Evolutionary conservation across 345 rosid species (phyloP), one percentile per base, ranked within the genome.

Genomic region (Murraya paniculata): DNA sequence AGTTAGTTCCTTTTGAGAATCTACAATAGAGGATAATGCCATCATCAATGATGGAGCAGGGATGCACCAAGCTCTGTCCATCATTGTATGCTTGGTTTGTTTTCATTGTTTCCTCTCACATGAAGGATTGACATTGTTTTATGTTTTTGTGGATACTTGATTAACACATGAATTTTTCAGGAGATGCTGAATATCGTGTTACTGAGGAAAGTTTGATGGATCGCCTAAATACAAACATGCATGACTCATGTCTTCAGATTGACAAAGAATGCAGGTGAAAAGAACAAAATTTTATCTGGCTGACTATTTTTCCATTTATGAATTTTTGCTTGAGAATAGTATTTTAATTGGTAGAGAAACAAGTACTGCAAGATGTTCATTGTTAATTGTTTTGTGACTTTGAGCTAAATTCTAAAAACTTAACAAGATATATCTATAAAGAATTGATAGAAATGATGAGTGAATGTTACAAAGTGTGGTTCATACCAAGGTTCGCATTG

Each of bases 201-300:
- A 89, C 93, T 0, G 48, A 81, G 79, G 93, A 88, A 83, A 90
- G 93, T 74, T 78, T 95, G 87, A 86, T 78, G 86, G 98, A 95
- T 62, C 90, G 95, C 70, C 76, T 95, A 78, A 82, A 78, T 72
- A 91, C 88, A 68, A 86, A 95, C 84, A 88, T 88, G 86, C 92
- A 81, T 72, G 83, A 87, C 80, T 89, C 90, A 67, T 92, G 94
- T 76, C 88, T 89, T 71, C 75, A 81, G 74, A 91, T 93, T 71
- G 90, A 81, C 69, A 85, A 79, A 82, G 88, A 84, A n/a, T 91
- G 97, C 98, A 90, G 93, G 97, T 93, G 62, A 83, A 73, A 58
- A 19, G 30, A 4, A 56, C 48, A 25, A 25, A 67, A 72, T 68
- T 72, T 28, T 19, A 71, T 25, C 11, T 39, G 3, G 48, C 31